Evolutionary conservation across 768 basidiomycete genomes (phyloP).

Genomic region (Hypsizygus marmoreus): DNA sequence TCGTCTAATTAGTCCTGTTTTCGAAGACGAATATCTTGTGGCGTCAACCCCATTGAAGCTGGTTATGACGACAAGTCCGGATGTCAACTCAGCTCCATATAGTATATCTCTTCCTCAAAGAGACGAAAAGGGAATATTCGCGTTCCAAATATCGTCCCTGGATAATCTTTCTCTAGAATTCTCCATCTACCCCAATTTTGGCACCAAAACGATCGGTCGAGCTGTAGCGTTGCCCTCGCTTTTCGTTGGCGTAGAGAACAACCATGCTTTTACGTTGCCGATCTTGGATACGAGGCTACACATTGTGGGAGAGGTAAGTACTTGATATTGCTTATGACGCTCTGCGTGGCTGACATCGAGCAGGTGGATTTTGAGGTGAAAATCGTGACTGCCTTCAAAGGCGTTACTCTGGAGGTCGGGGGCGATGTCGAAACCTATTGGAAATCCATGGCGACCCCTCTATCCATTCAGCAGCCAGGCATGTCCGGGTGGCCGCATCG

Average conservation of each 20-base stretch:
- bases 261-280: conserved; percentile 63
- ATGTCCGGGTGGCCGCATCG: conserved; percentile 40
- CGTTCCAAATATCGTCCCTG: conserved; percentile 82
- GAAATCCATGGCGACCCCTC: conserved; percentile 76
- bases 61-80: conserved; percentile 89
- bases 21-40: conserved; percentile 65
- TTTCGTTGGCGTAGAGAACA: conserved; percentile 59
- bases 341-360: conserved; percentile 10
- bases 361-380: conserved; percentile 89
- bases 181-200: conserved; percentile 96
- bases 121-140: conserved; percentile 70
- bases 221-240: conserved; percentile 82
- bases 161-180: conserved; percentile 82
- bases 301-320: conserved; percentile 85
- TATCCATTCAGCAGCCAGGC: conserved; percentile 40
- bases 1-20: conserved; percentile 69
- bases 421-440: conserved; percentile 98
- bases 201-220: conserved; percentile 93
- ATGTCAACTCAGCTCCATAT: conserved; percentile 85
- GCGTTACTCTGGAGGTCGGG: conserved; percentile 90
- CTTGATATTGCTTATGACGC: conserved; percentile 4
- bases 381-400: conserved; percentile 86
- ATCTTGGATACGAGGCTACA: conserved; percentile 92
- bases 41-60: conserved; percentile 88
- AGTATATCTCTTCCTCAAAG: conserved; percentile 84